Conservation (phyloP, 352 stramenopile genomes). For the Saprolegnia parasitica region DNA sequence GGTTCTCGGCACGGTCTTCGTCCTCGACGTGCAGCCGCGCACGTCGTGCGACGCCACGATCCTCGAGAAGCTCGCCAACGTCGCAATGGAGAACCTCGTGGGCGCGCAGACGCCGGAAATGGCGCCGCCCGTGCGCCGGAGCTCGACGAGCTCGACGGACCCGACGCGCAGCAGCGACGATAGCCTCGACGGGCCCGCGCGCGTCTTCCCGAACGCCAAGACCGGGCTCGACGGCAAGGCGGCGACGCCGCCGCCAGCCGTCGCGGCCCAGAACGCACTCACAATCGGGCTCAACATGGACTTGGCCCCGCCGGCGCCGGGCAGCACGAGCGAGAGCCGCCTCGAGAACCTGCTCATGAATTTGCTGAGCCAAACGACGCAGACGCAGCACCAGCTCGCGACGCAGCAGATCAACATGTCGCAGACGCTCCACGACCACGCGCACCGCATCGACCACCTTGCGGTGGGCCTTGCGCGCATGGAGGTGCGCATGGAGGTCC, state of each 20-base stretch:
- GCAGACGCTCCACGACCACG: conserved; percentile 67
- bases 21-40: conserved; percentile 22
- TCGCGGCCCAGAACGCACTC: conserved; percentile 1
- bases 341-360: conserved; percentile 74
- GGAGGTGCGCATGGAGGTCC: conserved; percentile 65
- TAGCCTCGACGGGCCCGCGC: conserved; percentile 13
- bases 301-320: neutral
- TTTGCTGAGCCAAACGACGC: conserved; percentile 73
- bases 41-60: conserved; percentile 22
- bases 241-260: neutral
- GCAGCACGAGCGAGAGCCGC: conserved; percentile 16
- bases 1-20: conserved; percentile 28
- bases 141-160: conserved; percentile 1
- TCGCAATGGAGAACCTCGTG: conserved; percentile 26
- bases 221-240: neutral
- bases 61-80: conserved; percentile 27
- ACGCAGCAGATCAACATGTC: conserved; percentile 72
- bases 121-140: neutral
- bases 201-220: neutral
- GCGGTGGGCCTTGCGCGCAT: conserved; percentile 69
- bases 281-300: neutral
- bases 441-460: conserved; percentile 67
- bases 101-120: neutral
- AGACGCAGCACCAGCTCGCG: conserved; percentile 77
- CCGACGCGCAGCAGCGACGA: neutral